Percentiles rank a stretch among this genome's conserved stretches.
Conservation (phyloP, 306 rosid genomes). For the Spatholobus suberectus region DNA sequence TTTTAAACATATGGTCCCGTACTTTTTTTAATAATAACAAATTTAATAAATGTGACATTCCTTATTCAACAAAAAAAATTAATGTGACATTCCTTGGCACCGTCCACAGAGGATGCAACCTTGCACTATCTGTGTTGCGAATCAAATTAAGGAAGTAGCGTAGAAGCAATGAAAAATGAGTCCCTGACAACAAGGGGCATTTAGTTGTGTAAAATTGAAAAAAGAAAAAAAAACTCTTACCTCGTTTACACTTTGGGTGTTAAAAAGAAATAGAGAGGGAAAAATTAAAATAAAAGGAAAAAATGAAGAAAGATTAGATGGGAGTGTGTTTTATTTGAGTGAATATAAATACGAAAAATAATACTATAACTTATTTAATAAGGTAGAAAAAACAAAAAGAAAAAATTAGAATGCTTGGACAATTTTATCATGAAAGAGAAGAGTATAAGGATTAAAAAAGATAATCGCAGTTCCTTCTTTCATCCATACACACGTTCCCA, state of each 20-base stretch:
- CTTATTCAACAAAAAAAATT: background rate
- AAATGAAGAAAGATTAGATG: no score
- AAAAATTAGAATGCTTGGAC: background rate
- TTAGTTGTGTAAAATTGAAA: background rate
- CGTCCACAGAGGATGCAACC: background rate
- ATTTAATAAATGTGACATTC: background rate
- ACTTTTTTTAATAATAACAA: background rate
- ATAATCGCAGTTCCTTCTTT: background rate
- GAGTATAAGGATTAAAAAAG: background rate
- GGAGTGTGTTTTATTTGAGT: no score
- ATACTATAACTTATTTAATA: no score
- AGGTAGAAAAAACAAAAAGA: no score
- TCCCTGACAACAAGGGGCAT: background rate
- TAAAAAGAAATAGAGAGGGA: background rate
- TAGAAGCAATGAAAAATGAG: constrained; percentile 34
- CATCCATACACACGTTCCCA: background rate
- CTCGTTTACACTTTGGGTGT: background rate
- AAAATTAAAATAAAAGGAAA: background rate
- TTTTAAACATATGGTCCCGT: background rate
- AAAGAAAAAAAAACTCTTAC: background rate
- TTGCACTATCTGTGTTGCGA: background rate
- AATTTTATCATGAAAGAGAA: background rate
- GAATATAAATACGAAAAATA: no score
- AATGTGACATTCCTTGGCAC: background rate
- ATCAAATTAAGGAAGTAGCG: constrained; percentile 18